A percentile compares a stretch with the other conserved stretches of the same genome.
Evolutionary conservation across 73 alveolate species (phyloP).

Genomic region (Tetrahymena elliotti): DNA sequence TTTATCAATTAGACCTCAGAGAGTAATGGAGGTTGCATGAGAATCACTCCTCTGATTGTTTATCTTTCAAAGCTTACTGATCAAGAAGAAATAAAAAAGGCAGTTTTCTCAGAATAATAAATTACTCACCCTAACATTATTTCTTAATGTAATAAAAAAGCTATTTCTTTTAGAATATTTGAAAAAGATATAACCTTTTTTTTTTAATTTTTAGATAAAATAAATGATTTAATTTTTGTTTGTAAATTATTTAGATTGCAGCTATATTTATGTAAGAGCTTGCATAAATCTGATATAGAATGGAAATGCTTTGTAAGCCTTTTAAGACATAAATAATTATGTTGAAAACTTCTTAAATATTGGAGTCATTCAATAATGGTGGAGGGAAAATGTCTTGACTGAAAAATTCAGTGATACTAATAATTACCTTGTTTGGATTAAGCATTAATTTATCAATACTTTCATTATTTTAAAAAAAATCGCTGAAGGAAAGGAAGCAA

Average conservation of each 20-base stretch:
- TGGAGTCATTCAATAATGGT: neutral
- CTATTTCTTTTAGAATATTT: neutral
- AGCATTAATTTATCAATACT: neutral
- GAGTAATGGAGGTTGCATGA: neutral
- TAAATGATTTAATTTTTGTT: neutral
- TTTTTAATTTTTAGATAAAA: neutral
- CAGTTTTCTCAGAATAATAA: neutral
- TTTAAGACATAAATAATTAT: neutral
- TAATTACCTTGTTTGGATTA: neutral
- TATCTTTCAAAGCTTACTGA: neutral
- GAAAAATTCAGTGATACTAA: neutral
- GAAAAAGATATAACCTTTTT: neutral
- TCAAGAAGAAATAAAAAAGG: neutral
- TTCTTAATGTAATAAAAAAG: neutral
- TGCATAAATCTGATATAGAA: neutral
- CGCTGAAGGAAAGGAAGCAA: neutral
- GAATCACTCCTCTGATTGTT: neutral
- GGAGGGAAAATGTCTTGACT: neutral
- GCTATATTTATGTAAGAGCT: neutral
- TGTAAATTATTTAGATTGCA: neutral
- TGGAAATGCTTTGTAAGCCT: neutral
- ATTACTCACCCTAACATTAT: neutral
- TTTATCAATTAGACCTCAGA: neutral
- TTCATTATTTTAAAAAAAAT: neutral
- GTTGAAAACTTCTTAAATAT: neutral